Evolutionary conservation across 2,329 filamentous ascomycete genomes (phyloP), one percentile per base, ranked within the genome.

Genomic region (Cladosporium sphaerospermum): DNA sequence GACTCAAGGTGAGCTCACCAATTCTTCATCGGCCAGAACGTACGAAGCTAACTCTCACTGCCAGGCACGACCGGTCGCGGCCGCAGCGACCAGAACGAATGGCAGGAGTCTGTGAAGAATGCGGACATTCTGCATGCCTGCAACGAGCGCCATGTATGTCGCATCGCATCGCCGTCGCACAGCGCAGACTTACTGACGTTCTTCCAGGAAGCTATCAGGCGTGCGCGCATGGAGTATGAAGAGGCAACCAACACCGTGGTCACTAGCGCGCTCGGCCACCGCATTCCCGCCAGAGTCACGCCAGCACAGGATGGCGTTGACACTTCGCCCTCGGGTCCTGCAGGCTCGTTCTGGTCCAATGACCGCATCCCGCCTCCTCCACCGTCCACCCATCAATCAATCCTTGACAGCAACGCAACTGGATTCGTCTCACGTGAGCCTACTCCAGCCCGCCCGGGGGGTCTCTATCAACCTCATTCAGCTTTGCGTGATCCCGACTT

Each of bases 321-420:
- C 16, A 43, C 19, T 11, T 16, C 9, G 13, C 16, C 39, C 41
- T 13, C 18, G 37, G 10, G 36, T 18, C 3, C 48, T 31, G 48
- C 48, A 32, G 48, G 40, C 3, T 51, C 47, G 3, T 42, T 50
- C 4, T 50, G 39, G 28, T 50, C 47, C 11, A 50, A 43, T 4
- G 45, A 47, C 18, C 11, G 18, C 37, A 14, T 47, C 18, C 1
- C 11, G 1, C 14, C 28, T 19, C 34, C 45, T 8, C 9, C 19
- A 11, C 14, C 18, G 13, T 19, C 34, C 6, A 11, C 11, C 11
- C 34, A 37, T 37, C 34, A 37, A 37, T 28, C 23, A 5, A 28
- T 28, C 2, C 23, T 28, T 28, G 23, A 37, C 10, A 37, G 10
- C 34, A 37, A 11, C 10, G 34, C 9, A 9, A 11, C 34, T 13